These are phyloP conservation scores for Wickerhamomyces sp. DNA, from an alignment of 1,139 yeast genomes.

Conservation along the genomic window DNA sequence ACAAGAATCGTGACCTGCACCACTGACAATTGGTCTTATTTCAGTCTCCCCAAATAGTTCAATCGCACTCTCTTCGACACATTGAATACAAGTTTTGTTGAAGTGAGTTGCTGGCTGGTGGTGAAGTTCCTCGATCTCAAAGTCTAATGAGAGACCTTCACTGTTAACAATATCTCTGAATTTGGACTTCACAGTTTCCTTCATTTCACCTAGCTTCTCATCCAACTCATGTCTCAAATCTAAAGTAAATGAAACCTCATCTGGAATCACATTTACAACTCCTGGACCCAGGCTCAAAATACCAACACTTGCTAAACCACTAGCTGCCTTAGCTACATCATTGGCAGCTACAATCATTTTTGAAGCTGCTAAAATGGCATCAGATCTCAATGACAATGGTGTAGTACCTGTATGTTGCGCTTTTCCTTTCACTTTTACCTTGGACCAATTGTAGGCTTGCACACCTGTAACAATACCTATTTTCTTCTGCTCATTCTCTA, in stretches of 20 bases:
- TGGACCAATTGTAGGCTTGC: conserved; percentile 64
- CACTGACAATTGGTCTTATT: conserved; percentile 49
- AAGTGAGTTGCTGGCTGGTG: conserved; percentile 56
- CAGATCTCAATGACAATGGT: conserved; percentile 58
- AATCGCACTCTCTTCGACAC: conserved; percentile 48
- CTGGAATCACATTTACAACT: conserved; percentile 65
- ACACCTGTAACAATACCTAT: conserved; percentile 67
- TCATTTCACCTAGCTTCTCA: conserved; percentile 36
- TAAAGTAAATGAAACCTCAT: conserved; percentile 49
- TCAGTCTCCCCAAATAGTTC: conserved; percentile 43
- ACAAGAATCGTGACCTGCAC: conserved; percentile 75
- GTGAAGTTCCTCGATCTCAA: conserved; percentile 38
- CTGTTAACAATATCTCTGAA: conserved; percentile 35
- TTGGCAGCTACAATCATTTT: conserved; percentile 52
- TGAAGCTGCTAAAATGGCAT: conserved; percentile 57
- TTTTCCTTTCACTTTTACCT: conserved; percentile 49
- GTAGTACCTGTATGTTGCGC: conserved; percentile 77
- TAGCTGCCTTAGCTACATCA: conserved; percentile 47
- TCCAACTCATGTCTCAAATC: conserved; percentile 57
- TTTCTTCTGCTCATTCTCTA: conserved; percentile 49
- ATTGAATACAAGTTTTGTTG: conserved; percentile 42
- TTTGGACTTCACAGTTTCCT: conserved; percentile 35
- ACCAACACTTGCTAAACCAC: conserved; percentile 60
- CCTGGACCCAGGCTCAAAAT: conserved; percentile 52
- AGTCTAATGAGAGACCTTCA: conserved; percentile 31